These are phyloP conservation scores for Eruca vesicaria DNA, from an alignment of 441 rosid species.

Conservation along the genomic window DNA sequence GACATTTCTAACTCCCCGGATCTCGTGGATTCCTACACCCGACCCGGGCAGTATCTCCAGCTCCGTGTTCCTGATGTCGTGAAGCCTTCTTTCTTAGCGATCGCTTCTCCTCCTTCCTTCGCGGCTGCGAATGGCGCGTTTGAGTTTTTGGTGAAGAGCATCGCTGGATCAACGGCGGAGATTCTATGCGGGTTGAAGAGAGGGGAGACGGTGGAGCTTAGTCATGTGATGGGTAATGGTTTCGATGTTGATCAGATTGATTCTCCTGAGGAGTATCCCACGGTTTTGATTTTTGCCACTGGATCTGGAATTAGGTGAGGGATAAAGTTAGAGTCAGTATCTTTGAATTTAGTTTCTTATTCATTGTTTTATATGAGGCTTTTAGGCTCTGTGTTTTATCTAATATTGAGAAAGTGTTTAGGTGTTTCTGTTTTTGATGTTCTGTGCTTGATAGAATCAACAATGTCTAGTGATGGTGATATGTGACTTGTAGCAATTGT, in stretches of 20 bases:
- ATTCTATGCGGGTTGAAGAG: constrained; percentile 68
- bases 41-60: constrained; percentile 92
- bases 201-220: constrained; percentile 88
- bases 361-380: background rate
- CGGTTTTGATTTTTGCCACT: constrained; percentile 88
- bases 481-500: background rate
- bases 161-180: constrained; percentile 92
- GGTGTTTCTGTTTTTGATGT: constrained; percentile 1
- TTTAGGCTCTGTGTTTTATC: background rate
- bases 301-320: constrained; percentile 93
- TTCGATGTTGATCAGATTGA: constrained; percentile 62
- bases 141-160: constrained; percentile 82
- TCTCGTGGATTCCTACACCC: constrained; percentile 60
- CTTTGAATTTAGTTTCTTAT: too few species aligned
- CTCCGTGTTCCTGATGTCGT: constrained; percentile 66
- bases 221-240: constrained; percentile 75
- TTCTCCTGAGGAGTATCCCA: constrained; percentile 62
- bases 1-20: constrained; percentile 79
- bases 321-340: background rate
- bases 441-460: background rate
- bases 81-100: constrained; percentile 82
- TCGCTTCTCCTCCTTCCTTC: constrained; percentile 80
- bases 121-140: constrained; percentile 62
- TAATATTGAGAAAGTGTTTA: background rate
- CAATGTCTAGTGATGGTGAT: background rate